Evolutionary conservation across 306 rosid species (phyloP).

Genomic region (Cercis canadensis): DNA sequence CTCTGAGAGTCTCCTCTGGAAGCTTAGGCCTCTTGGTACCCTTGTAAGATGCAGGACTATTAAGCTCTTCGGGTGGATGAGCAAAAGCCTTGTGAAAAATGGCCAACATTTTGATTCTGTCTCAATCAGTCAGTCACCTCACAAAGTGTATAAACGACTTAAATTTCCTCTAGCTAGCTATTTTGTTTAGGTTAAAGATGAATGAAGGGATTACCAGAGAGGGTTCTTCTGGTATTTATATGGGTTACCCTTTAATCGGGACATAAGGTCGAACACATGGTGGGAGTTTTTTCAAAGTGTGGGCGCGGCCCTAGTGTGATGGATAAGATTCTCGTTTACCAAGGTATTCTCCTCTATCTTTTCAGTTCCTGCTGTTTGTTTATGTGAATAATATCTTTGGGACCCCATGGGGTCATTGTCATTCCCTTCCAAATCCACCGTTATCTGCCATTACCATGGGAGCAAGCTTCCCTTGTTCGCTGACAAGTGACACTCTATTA

Average conservation of each 20-base stretch:
- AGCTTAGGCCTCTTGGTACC: slow-evolving; percentile 80
- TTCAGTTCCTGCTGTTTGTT: not conserved
- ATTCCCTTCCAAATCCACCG: not conserved
- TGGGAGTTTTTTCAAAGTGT: slow-evolving; percentile 30
- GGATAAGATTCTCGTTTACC: slow-evolving; percentile 60
- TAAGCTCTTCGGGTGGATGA: slow-evolving; percentile 92
- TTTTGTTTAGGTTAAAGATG: not conserved
- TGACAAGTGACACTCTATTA: not conserved
- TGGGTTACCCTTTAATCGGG: not conserved
- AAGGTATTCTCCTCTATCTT: slow-evolving; percentile 35
- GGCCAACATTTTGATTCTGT: slow-evolving; percentile 64
- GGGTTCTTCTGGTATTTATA: slow-evolving; percentile 27
- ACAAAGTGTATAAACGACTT: too few species aligned
- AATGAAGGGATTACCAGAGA: not conserved
- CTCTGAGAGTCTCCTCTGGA: slow-evolving; percentile 77
- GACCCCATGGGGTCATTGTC: slow-evolving; percentile 20
- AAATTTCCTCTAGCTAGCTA: too few species aligned
- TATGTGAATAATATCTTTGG: not conserved
- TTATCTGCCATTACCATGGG: too few species aligned
- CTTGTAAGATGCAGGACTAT: slow-evolving; percentile 84
- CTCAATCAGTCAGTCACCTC: not conserved
- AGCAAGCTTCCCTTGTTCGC: too few species aligned
- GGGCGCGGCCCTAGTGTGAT: slow-evolving; percentile 41
- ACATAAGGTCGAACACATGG: not conserved
- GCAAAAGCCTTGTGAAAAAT: slow-evolving; percentile 91